Conservation (phyloP, 768 basidiomycete species). For the Pleurotus platypus region DNA sequence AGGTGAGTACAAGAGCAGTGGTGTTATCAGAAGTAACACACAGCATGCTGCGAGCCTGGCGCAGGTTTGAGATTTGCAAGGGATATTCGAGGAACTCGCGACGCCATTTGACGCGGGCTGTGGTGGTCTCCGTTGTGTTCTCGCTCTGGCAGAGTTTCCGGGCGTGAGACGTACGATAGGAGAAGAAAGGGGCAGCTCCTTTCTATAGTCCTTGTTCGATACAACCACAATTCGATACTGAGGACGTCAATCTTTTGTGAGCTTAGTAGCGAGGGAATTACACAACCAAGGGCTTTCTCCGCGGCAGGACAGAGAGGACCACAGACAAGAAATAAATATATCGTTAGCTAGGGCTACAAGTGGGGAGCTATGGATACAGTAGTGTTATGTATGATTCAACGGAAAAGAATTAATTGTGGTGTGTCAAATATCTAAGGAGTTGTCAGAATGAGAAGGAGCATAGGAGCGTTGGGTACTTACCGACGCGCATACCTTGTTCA, state of each 20-base stretch:
- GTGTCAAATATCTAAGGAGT: constrained; percentile 29
- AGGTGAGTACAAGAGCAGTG: neutral
- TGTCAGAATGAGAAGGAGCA: neutral
- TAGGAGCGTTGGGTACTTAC: constrained; percentile 39
- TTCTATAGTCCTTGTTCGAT: too few species aligned
- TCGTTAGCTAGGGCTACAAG: constrained; percentile 10
- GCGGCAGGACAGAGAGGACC: too few species aligned
- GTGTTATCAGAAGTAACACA: constrained; percentile 19
- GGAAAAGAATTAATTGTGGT: constrained; percentile 10
- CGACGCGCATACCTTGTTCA: constrained; percentile 77
- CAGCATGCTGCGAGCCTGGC: constrained; percentile 64
- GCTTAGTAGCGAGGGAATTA: too few species aligned
- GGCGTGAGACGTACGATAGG: too few species aligned
- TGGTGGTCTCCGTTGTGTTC: too few species aligned
- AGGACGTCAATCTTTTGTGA: too few species aligned
- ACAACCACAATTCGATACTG: too few species aligned
- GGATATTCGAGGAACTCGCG: constrained; percentile 37
- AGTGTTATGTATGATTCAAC: constrained; percentile 20
- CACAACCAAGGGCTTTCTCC: too few species aligned
- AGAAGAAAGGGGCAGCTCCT: too few species aligned
- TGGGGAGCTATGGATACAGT: constrained; percentile 36
- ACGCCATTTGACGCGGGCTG: neutral
- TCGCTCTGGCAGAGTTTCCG: too few species aligned
- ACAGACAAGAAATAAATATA: neutral
- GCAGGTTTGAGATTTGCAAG: constrained; percentile 78